Evolutionary conservation across 108 stramenopile species (phyloP).

Genomic region (Cylindrotheca fusiformis): DNA sequence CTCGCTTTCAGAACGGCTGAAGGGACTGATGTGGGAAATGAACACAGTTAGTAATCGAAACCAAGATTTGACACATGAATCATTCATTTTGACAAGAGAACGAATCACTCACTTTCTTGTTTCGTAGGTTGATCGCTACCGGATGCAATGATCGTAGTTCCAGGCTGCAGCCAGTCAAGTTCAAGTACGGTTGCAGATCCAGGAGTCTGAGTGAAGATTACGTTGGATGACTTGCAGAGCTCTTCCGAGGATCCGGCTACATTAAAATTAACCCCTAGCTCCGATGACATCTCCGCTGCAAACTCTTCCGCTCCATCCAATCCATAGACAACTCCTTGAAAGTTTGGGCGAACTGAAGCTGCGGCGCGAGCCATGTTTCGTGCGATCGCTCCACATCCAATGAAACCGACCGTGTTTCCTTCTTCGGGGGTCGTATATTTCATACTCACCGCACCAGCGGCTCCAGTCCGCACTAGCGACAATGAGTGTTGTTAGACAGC

Average conservation of each 20-base stretch:
- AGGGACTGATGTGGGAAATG: no score
- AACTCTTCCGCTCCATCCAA: slow-evolving; percentile 76
- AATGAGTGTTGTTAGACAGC: no score
- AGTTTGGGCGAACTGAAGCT: slow-evolving; percentile 68
- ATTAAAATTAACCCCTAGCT: slow-evolving; percentile 76
- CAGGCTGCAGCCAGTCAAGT: slow-evolving; percentile 76
- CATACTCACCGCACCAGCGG: slow-evolving; percentile 87
- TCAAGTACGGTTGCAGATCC: slow-evolving; percentile 78
- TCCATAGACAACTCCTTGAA: slow-evolving; percentile 76
- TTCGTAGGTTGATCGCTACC: slow-evolving; percentile 95
- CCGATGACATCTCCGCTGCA: slow-evolving; percentile 67
- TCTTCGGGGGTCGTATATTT: slow-evolving; percentile 75
- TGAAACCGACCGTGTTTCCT: slow-evolving; percentile 78
- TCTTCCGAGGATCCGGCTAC: slow-evolving; percentile 76
- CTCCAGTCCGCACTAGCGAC: slow-evolving; percentile 92
- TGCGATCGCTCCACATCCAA: slow-evolving; percentile 89
- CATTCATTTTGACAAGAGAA: no score
- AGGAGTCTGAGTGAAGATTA: slow-evolving; percentile 90
- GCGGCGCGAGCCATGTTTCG: slow-evolving; percentile 90
- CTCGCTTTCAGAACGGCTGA: slow-evolving; percentile 70
- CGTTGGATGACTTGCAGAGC: slow-evolving; percentile 66
- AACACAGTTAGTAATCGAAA: no score
- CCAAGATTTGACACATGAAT: no score
- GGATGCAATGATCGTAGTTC: slow-evolving; percentile 91
- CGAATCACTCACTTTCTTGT: no score